Percentiles rank a stretch among this genome's conserved stretches.
Evolutionary conservation across 768 basidiomycete species (phyloP).

Genomic region (Daedaleopsis nitida): DNA sequence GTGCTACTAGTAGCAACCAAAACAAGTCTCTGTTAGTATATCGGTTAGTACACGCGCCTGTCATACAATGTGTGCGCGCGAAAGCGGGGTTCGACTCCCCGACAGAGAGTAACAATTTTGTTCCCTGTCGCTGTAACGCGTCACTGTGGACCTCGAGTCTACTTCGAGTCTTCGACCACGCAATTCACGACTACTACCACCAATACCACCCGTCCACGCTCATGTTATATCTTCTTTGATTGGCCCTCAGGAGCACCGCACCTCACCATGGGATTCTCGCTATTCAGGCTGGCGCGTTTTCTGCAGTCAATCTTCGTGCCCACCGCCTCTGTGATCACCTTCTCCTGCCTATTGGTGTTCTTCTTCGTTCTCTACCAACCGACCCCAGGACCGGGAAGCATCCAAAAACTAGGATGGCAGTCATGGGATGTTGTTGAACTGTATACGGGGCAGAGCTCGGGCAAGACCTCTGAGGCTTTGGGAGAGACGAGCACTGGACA

Average conservation of each 20-base stretch:
- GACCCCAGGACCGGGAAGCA: slow-evolving; percentile 64
- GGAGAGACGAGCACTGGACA: not conserved
- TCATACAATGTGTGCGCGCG: slow-evolving; percentile 23
- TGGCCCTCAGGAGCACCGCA: not conserved
- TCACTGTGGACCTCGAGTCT: too few relatives aligned
- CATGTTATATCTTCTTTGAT: not conserved
- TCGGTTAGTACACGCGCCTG: not conserved
- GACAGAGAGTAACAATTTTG: slow-evolving; percentile 11
- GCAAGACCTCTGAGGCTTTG: not conserved
- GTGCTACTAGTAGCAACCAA: too few relatives aligned
- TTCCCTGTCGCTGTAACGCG: too few relatives aligned
- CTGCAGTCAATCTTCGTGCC: slow-evolving; percentile 60
- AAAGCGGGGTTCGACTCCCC: slow-evolving; percentile 38
- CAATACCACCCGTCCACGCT: not conserved
- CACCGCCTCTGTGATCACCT: slow-evolving; percentile 58
- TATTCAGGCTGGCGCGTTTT: slow-evolving; percentile 47
- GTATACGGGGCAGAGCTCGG: not conserved
- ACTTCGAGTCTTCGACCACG: too few relatives aligned
- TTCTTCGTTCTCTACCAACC: slow-evolving; percentile 84
- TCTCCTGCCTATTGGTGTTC: slow-evolving; percentile 73
- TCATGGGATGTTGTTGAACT: slow-evolving; percentile 72
- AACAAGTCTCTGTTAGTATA: not conserved
- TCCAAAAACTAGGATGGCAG: slow-evolving; percentile 86
- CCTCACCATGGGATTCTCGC: slow-evolving; percentile 29
- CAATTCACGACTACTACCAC: not conserved